A percentile compares a stretch with the other conserved stretches of the same genome.
phyloP scores from a whole-genome alignment of 257 asterid species.

The Solanum gracilifrons region DNA sequence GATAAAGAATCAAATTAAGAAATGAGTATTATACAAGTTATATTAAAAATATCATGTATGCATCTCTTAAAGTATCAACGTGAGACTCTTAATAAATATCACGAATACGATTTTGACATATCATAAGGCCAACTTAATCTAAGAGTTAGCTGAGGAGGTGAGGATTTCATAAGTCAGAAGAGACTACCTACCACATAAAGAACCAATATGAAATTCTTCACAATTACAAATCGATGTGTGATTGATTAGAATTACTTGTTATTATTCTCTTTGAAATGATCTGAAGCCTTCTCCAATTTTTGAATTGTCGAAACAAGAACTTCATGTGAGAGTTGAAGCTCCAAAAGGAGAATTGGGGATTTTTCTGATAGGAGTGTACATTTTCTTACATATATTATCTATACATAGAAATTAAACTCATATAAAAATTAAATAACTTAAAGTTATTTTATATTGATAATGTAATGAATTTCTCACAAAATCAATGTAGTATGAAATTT shows the following conservation, averaged over 20 bases:
- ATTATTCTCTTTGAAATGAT: background rate
- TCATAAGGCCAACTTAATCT: fast-evolving
- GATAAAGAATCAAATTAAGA: background rate
- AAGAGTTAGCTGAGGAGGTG: too few species aligned
- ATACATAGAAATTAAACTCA: background rate
- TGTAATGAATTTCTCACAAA: background rate
- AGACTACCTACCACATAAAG: too few species aligned
- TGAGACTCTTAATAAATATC: too few species aligned
- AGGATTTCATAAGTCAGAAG: too few species aligned
- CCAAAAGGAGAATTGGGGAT: too few species aligned
- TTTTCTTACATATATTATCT: fast-evolving
- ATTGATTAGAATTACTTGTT: too few species aligned
- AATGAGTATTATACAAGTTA: too few species aligned
- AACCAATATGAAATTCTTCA: background rate
- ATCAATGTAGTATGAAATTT: background rate
- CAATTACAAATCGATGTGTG: fast-evolving
- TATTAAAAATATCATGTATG: background rate
- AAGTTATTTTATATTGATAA: background rate
- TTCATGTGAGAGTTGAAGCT: too few species aligned
- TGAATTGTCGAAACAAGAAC: too few species aligned
- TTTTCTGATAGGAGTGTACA: too few species aligned
- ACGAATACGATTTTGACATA: too few species aligned
- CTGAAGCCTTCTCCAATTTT: background rate
- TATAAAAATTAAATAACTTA: too few species aligned
- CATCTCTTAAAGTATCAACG: fast-evolving